Evolutionary conservation across 108 stramenopile species (phyloP), one percentile per base, ranked within the genome.

Genomic region (Pseudonitzschia multistriata): DNA sequence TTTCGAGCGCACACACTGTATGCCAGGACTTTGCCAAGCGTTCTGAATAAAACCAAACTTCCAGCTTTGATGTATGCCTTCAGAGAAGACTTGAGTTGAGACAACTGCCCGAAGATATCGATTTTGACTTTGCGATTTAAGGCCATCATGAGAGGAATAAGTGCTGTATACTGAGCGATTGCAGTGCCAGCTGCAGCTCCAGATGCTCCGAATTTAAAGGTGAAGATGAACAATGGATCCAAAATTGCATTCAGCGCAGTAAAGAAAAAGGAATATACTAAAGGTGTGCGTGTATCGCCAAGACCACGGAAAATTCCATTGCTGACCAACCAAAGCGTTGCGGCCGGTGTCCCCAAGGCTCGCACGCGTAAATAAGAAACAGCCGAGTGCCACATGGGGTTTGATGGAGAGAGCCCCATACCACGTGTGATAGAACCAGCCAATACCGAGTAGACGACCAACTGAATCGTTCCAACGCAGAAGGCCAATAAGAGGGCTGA

Each of bases 251-350:
- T 97, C 65, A 94, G 62, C 0, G 65, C 77, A 3, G 92, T 92
- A 70, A 94, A 94, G 3, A 85, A 28, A 2, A 95, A 42, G 10
- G 90, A 85, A 68, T 93, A 97, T 8, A 76, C 74, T 66, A 97
- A 49, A 4, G 96, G 96, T 0, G 96, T 97, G 4, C 71, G 19
- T 13, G 96, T 97, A 70, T 97, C 95, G 5, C 96, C 96, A 22
- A 96, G 65, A 3, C 96, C 96, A n/a, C 96, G 89, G 71, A 93
- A 97, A 29, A 96, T 88, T 13, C 96, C 95, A 72, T 96, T 96
- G 62, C 89, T 83, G 0, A 97, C 96, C 17, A 96, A 72, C 93
- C 92, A 93, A 5, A 96, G 68, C 7, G 95, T 96, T 24, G 96
- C 92, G 10, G 94, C 93, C 2, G 93, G 92, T 5, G 94, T 88